Base-by-base conservation (phyloP, 2,329 filamentous ascomycete species). In the Chrysoporthe deuterocubensis region DNA sequence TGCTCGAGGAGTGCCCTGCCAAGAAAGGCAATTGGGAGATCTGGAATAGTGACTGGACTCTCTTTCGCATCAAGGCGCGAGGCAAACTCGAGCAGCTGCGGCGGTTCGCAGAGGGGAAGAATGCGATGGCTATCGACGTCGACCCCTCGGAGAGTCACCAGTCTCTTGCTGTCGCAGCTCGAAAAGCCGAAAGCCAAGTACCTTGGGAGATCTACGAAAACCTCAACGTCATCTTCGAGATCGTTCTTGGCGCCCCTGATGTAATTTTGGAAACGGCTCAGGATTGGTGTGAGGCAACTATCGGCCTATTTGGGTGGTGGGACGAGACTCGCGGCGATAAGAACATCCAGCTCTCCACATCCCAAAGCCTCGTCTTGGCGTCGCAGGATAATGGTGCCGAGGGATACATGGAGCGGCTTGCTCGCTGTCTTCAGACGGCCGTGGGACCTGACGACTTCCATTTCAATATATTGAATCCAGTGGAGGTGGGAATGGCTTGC, bases 201-300 rank as follows among this genome's bases (percentile, higher is more conserved):
- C 95, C 94, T 0, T 97, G 92, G 92, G 89, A 92, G 34, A 89
- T 98, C 40, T 97, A 97, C 76, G 91, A 97, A 75, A 93, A 91
- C 72, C 81, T 98, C 64, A 88, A 91, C 72, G 89, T 89, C 14
- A 81, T 97, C 6, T 97, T 97, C 76, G 90, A 90, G 44, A 90
- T 97, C 69, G 81, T 96, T 1, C 85, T 96, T 4, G 94, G 95
- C 46, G 88, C 91, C 71, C 84, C 89, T 11, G 87, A 90, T 46
- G 89, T 93, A 26, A 92, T 97, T 64, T 82, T 96, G 69, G 87
- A 89, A 59, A 88, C 89, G 57, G 88, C 94, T 0, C 90, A 95
- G 74, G 94, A 97, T 78, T 98, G 95, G 95, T 89, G 95, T 63
- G 95, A 98, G 81, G 94, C 93, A 0, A 92, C 90, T 0, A 81